Base-by-base conservation (phyloP, 345 rosid species). In the Nephelium lappaceum region DNA sequence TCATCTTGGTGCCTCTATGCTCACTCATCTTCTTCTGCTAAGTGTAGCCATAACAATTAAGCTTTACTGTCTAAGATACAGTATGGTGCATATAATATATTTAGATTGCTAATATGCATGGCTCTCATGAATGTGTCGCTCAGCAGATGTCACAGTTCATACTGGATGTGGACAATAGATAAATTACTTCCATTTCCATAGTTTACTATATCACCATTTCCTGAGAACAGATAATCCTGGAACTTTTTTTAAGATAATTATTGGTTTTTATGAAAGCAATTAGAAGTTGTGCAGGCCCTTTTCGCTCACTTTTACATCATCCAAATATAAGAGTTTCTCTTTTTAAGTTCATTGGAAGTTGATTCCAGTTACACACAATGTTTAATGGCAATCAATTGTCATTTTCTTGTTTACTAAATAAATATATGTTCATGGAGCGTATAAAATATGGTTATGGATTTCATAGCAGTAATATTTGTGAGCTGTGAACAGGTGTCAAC, bases 21-120 rank as follows among this genome's bases (percentile, higher is more conserved):
- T 16, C 36, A 24, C 8, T 36, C 42, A 39, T 72, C 31, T 57
- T 11, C 43, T 49, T 62, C 61, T 11, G 25, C 64, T 60, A 72
- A 55, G 8, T 38, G 31, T 57, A 57, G 19, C 27, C 21, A 24
- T 72, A 43, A 72, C 27, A 72, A 25, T 11, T 5, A 41, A 4
- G n/a, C 36, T 42, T 72, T n/a, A n/a, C 19, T 31, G 31, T 49
- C 61, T 15, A 27, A 2, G 19, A 57, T 10, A 55, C 47, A 24
- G 27, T 53, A 24, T 9, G 39, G 5, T 60, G 21, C 36, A 14
- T 45, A 23, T 60, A 61, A 61, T 7, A 47, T 3, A 42, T 42
- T 36, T 19, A 39, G 51, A 58, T 73, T 73, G 67, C 53, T 57
- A 39, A 23, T 73, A n/a, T 21, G 67, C 41, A 38, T 39, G 66